These are phyloP conservation scores for Staphylotrichum tortipilum DNA, from an alignment of 495 filamentous ascomycete species.

Conservation along the genomic window DNA sequence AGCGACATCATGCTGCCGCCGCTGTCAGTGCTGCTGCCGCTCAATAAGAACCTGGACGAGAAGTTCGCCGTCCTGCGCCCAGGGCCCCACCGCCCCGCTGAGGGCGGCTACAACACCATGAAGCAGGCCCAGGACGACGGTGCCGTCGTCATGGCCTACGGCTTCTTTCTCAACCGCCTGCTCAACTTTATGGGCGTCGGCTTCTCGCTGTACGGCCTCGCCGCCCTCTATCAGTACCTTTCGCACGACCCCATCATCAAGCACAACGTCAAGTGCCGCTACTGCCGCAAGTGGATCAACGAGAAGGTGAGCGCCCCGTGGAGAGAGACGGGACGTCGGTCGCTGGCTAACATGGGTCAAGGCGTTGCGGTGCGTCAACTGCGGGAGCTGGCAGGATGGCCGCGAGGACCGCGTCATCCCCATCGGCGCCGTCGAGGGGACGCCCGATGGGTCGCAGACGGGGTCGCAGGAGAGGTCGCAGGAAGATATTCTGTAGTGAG, in stretches of 20 bases:
- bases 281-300: constrained; percentile 60
- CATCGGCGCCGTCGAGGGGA: no score
- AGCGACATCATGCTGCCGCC: constrained; percentile 62
- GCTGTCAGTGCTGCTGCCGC: constrained; percentile 57
- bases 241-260: constrained; percentile 63
- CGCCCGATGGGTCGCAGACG: no score
- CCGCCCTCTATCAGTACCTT: constrained; percentile 53
- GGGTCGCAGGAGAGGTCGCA: no score
- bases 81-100: constrained; percentile 43
- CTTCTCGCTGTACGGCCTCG: constrained; percentile 55
- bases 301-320: constrained; percentile 43
- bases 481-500: no score
- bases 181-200: constrained; percentile 61
- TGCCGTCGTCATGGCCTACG: constrained; percentile 63
- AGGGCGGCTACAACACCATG: constrained; percentile 57
- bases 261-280: constrained; percentile 58
- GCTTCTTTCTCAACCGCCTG: constrained; percentile 56
- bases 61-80: constrained; percentile 60
- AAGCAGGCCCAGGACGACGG: constrained; percentile 60
- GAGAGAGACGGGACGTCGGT: not conserved
- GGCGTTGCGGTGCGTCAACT: constrained; percentile 59
- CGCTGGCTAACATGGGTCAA: constrained; percentile 17
- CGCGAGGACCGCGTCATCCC: no score
- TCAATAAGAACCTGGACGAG: constrained; percentile 64
- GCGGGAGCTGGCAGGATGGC: constrained; percentile 72